Percentiles rank a stretch among this genome's conserved stretches.
Conservation (phyloP, 192 early-diverging fungal genomes). For the Coemansia sp. region DNA sequence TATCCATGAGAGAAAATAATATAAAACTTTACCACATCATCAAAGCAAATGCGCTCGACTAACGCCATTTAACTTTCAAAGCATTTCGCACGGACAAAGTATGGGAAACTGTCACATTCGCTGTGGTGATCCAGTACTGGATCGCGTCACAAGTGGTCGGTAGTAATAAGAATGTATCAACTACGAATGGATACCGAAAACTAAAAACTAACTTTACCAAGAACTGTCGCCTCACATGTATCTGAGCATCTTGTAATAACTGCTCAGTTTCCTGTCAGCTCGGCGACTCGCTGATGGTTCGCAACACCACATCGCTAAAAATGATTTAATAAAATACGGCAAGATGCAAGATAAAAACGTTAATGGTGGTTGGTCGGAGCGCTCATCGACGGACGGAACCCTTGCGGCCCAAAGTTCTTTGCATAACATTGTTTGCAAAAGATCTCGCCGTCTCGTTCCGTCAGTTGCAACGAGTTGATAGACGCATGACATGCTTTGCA, state of each 20-base stretch:
- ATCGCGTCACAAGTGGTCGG: no score
- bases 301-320: no score
- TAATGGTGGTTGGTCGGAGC: conserved; percentile 35
- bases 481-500: conserved; percentile 43
- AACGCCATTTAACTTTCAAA: neutral
- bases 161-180: no score
- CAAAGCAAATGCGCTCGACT: neutral
- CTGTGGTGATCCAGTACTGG: no score
- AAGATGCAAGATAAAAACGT: conserved; percentile 8
- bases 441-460: conserved; percentile 50
- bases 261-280: no score
- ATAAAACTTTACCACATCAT: neutral
- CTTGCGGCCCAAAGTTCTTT: conserved; percentile 51
- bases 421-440: conserved; percentile 55
- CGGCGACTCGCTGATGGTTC: no score
- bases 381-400: conserved; percentile 32
- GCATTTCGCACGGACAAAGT: neutral
- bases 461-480: conserved; percentile 44
- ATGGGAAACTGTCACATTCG: no score
- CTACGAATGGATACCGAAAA: no score
- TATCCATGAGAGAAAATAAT: neutral
- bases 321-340: neutral
- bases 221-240: no score
- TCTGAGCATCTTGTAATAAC: no score
- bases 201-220: no score